Evolutionary conservation across 2,329 filamentous ascomycete genomes (phyloP).

Genomic region (Phyllosticta citriasiana): DNA sequence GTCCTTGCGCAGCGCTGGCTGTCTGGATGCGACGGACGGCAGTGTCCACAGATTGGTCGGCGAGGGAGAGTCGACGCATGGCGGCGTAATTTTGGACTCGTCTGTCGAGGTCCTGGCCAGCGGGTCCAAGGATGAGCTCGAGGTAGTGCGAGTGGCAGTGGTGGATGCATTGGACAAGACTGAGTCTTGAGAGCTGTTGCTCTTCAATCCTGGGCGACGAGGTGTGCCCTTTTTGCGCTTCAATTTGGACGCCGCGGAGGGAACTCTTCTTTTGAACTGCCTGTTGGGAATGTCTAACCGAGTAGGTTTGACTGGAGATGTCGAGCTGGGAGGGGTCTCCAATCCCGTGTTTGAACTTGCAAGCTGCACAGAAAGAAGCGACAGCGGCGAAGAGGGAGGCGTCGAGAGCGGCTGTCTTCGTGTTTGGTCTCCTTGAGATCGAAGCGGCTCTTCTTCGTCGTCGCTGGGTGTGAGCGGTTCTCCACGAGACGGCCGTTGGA

Average conservation of each 20-base stretch:
- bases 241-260: not conserved
- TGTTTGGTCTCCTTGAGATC: not conserved
- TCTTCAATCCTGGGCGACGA: not conserved
- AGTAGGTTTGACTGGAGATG: conserved; percentile 2
- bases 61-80: not conserved
- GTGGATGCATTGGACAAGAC: not conserved
- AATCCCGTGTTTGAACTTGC: not conserved
- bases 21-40: not conserved
- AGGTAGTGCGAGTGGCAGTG: not conserved
- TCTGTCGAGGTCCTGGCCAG: not conserved
- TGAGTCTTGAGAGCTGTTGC: not conserved
- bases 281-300: not conserved
- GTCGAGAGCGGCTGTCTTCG: not conserved
- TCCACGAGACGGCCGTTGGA: conserved; percentile 6
- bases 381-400: conserved; percentile 2
- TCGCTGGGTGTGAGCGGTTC: not conserved
- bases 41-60: not conserved
- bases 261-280: conserved; percentile 1
- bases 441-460: not conserved
- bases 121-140: conserved; percentile 2
- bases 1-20: not conserved
- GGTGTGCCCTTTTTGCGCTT: not conserved
- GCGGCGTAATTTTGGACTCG: not conserved
- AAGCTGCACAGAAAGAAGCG: not conserved
- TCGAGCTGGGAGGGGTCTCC: conserved; percentile 6